A percentile compares a stretch with the other conserved stretches of the same genome.
Conservation (phyloP, 139 green algal species). For the Deuterostichococcus epilithicus region DNA sequence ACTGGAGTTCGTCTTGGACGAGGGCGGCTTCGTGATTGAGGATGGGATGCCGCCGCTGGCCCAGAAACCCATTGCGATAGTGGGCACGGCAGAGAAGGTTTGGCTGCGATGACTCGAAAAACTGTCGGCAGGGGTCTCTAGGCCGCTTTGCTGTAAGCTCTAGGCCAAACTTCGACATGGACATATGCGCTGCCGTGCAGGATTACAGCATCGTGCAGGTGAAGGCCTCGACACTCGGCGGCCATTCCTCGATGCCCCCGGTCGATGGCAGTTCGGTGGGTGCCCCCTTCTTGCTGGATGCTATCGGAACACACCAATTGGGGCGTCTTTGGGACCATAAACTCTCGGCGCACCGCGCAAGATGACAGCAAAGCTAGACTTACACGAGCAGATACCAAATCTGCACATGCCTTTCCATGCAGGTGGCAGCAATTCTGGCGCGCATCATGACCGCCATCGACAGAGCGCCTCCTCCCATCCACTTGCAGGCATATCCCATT, state of each 20-base stretch:
- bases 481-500: neutral
- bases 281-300: no score
- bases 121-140: no score
- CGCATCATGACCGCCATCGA: neutral
- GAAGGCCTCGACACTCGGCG: neutral
- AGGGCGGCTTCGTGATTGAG: constrained; percentile 35
- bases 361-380: no score
- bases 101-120: neutral
- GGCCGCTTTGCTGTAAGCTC: no score
- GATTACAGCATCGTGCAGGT: neutral
- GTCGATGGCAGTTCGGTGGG: neutral
- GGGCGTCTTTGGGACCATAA: no score
- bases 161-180: no score
- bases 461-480: neutral
- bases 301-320: no score
- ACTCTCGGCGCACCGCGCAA: no score
- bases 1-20: constrained; percentile 66
- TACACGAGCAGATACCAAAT: no score
- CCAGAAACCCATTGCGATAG: neutral
- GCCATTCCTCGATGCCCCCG: neutral
- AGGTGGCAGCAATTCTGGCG: neutral
- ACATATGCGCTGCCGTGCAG: neutral
- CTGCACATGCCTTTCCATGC: no score
- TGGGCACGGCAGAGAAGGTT: neutral
- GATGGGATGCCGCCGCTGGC: neutral